A percentile compares a stretch with the other conserved stretches of the same genome.
Conservation (phyloP, 129 eudicot species). For the Calendula officinalis region DNA sequence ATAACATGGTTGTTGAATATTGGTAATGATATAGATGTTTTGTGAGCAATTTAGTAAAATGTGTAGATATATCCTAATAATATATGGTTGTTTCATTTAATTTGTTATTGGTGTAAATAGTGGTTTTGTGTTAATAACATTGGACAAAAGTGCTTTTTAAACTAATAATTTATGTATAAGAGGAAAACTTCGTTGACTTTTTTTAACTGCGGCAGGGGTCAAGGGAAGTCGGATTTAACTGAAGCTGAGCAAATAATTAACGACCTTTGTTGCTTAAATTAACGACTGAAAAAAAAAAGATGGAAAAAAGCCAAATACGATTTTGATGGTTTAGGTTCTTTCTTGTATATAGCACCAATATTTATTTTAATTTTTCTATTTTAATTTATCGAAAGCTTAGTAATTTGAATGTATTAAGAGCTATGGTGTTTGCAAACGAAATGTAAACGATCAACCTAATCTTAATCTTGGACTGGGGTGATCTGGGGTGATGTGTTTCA, state of each 20-base stretch:
- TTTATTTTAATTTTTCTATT: not conserved
- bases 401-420: not conserved
- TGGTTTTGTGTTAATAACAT: too few relatives aligned
- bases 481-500: constrained; percentile 60
- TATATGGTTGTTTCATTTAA: too few relatives aligned
- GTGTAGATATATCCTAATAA: too few relatives aligned
- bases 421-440: not conserved
- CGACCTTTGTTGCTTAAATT: not conserved
- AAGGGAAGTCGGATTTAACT: constrained; percentile 70
- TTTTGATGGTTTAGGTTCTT: constrained; percentile 28
- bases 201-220: constrained; percentile 48
- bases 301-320: not conserved
- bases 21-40: too few relatives aligned
- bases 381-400: constrained; percentile 5
- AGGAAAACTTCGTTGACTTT: too few relatives aligned
- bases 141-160: too few relatives aligned
- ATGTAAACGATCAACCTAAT: too few relatives aligned
- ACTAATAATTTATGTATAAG: not conserved
- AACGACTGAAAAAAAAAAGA: not conserved
- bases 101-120: too few relatives aligned
- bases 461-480: constrained; percentile 87
- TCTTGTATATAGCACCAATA: constrained; percentile 26
- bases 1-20: not conserved
- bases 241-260: constrained; percentile 1
- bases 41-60: too few relatives aligned